phyloP scores from a whole-genome alignment of 148 eudicot genomes.

The Silene uniflora region DNA sequence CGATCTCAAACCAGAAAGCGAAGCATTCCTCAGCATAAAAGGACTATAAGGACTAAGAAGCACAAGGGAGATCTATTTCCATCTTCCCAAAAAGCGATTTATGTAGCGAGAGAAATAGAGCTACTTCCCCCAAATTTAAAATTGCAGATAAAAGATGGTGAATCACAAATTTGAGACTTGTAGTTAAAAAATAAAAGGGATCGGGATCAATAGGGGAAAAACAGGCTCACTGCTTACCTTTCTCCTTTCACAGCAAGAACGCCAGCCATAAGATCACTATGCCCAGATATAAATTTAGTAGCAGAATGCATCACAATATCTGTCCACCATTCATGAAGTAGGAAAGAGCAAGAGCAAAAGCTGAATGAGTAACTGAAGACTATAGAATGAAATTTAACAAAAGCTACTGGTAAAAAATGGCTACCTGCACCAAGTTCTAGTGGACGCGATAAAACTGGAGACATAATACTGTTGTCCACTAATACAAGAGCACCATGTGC shows the following conservation, averaged over 20 bases:
- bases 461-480: slow-evolving; percentile 99
- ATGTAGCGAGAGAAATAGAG: background rate
- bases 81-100: no score
- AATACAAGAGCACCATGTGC: slow-evolving; percentile 81
- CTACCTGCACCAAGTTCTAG: slow-evolving; percentile 97
- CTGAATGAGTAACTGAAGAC: background rate
- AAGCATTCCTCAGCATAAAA: background rate
- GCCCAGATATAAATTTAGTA: slow-evolving; percentile 94
- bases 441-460: slow-evolving; percentile 87
- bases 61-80: background rate
- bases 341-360: slow-evolving; percentile 19
- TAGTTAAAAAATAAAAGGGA: background rate
- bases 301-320: slow-evolving; percentile 99
- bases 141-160: background rate
- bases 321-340: slow-evolving; percentile 28
- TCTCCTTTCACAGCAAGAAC: slow-evolving; percentile 90
- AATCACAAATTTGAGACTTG: slow-evolving; percentile 2
- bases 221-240: slow-evolving; percentile 44
- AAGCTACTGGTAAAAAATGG: background rate
- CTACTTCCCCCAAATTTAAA: background rate
- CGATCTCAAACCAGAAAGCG: no score
- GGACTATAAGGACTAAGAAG: background rate
- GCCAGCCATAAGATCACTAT: slow-evolving; percentile 98
- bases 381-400: background rate
- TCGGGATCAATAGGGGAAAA: no score